Base-by-base conservation (phyloP, 805 yeast genomes). In the Candida tibetensis region DNA sequence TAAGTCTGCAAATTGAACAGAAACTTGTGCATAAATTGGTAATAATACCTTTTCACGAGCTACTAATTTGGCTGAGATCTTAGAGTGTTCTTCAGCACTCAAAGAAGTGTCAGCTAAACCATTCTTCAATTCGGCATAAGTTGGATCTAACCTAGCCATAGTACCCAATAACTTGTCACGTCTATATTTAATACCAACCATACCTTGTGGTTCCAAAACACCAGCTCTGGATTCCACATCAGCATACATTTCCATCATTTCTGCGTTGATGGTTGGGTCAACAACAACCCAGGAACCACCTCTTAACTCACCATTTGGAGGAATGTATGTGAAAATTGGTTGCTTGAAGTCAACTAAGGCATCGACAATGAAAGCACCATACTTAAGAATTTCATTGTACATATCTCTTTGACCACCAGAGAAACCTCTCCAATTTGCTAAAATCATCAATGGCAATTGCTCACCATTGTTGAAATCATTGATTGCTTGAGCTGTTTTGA, bases 271-370 rank as follows among this genome's bases (percentile, higher is more conserved):
- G 35, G 97, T 87, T 48, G 99, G 97, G 67, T 93, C 99, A 60
- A 93, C 96, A 51, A 93, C 99, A 40, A 95, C 99, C 99, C 99
- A 93, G 17, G 99, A 91, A 63, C 99, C 99, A 74, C 99, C 99
- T 78, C 99, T 85, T 52, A 93, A 77, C 69, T 93, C 99, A 64
- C 98, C 99, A 50, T 85, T 80, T 42, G 99, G 99, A 36, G 99
- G 99, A 63, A 93, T 91, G 68, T 93, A 93, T 17, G 93, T 88
- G 70, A 93, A 83, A 49, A 93, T 85, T 43, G 99, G 99, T 67
- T 93, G 99, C 63, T 87, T 87, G 78, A 82, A 93, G 54, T 82
- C 96, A 49, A 88, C 95, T 45, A 93, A 76, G 10, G 99, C 97
- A 62, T 93, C 99, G 48, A 93, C 99, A 67, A 93, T 93, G 66